Percentiles rank a stretch among this genome's conserved stretches.
Evolutionary conservation across 78 protist genomes (phyloP).

Genomic region (Monocercomonoides exilis): DNA sequence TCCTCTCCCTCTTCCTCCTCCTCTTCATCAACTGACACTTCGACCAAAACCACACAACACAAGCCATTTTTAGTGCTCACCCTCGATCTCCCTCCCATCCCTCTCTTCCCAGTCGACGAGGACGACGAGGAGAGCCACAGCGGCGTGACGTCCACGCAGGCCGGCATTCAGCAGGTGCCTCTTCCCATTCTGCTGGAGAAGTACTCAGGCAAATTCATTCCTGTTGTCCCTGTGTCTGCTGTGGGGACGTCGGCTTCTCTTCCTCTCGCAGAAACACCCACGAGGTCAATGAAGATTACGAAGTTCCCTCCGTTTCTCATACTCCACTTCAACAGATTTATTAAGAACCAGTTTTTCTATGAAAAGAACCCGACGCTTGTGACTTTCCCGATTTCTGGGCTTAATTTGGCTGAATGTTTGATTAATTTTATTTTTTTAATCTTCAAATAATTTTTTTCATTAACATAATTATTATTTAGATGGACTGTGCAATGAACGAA

Average conservation of each 20-base stretch:
- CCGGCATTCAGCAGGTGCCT: too few species aligned
- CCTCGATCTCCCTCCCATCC: not conserved
- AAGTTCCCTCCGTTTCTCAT: constrained; percentile 73
- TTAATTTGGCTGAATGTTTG: constrained; percentile 1
- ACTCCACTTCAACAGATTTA: constrained; percentile 69
- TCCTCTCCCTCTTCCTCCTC: too few species aligned
- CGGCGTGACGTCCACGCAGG: constrained; percentile 30
- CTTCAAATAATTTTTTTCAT: not conserved
- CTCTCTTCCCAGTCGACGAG: not conserved
- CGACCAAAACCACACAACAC: too few species aligned
- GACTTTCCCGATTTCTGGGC: constrained; percentile 16
- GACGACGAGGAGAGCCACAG: constrained; percentile 17
- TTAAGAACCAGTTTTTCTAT: constrained; percentile 53
- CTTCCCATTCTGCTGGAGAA: too few species aligned
- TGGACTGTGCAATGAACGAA: not conserved
- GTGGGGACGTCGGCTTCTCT: too few species aligned
- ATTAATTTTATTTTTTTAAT: not conserved
- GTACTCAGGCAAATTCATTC: too few species aligned
- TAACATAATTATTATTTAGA: not conserved
- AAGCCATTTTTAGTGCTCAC: too few species aligned
- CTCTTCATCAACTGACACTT: too few species aligned
- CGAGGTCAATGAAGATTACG: too few species aligned
- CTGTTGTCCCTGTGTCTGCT: too few species aligned
- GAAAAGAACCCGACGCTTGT: constrained; percentile 40
- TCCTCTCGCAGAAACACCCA: too few species aligned